Evolutionary conservation across 2,329 filamentous ascomycete genomes (phyloP).

Genomic region (Curvularia lunata): DNA sequence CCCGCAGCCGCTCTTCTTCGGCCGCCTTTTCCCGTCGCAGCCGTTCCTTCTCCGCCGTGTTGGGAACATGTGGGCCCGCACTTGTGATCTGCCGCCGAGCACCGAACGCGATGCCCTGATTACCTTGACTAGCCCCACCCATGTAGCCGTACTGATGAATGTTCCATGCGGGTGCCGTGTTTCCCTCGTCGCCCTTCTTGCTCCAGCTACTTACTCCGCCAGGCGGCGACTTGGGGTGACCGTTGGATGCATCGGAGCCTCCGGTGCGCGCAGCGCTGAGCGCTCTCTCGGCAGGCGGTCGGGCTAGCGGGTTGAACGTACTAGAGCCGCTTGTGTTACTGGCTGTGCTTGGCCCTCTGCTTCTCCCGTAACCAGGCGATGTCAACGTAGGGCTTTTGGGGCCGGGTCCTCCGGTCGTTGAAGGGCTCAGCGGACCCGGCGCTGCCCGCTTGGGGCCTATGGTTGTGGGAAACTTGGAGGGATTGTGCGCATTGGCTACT

Average conservation of each 20-base stretch:
- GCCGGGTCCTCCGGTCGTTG: constrained; percentile 36
- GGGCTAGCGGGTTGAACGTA: constrained; percentile 54
- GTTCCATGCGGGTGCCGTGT: constrained; percentile 92
- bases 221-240: constrained; percentile 52
- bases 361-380: constrained; percentile 41
- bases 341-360: constrained; percentile 56
- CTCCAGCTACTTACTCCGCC: constrained; percentile 87
- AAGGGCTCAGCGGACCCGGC: constrained; percentile 48
- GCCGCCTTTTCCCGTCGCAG: constrained; percentile 61
- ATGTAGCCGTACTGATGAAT: constrained; percentile 97
- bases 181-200: constrained; percentile 78
- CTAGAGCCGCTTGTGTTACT: constrained; percentile 51
- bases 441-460: constrained; percentile 75
- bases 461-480: constrained; percentile 72
- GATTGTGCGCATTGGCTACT: constrained; percentile 76
- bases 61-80: constrained; percentile 79
- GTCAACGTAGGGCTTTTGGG: constrained; percentile 33
- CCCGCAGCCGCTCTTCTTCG: constrained; percentile 60
- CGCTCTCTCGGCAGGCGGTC: constrained; percentile 41
- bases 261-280: constrained; percentile 57
- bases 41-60: constrained; percentile 82
- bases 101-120: constrained; percentile 91
- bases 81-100: constrained; percentile 91
- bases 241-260: constrained; percentile 62
- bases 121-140: constrained; percentile 95